Conservation (phyloP, 2,329 filamentous ascomycete species). For the Penicillium sumatraense region DNA sequence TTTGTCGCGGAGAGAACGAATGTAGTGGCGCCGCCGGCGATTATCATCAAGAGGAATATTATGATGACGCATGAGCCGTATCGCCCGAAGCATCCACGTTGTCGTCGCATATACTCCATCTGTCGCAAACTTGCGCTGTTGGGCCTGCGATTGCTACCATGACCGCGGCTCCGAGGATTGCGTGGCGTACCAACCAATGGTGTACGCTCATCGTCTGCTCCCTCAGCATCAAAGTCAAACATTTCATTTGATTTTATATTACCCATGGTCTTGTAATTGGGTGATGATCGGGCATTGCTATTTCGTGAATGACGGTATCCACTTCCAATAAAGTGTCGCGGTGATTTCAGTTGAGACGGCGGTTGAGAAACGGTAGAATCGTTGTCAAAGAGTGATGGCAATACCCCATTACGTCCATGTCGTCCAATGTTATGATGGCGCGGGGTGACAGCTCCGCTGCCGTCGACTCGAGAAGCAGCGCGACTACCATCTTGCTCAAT, state of each 20-base stretch:
- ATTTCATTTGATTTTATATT: constrained; percentile 65
- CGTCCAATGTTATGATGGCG: constrained; percentile 82
- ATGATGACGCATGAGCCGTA: constrained; percentile 87
- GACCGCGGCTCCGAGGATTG: constrained; percentile 61
- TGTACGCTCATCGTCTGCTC: constrained; percentile 84
- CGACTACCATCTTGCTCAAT: constrained; percentile 67
- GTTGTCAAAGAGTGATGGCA: constrained; percentile 74
- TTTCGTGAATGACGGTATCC: constrained; percentile 70
- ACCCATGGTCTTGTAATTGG: constrained; percentile 51
- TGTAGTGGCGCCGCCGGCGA: constrained; percentile 82
- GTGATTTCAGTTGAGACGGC: constrained; percentile 67
- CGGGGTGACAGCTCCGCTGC: constrained; percentile 59
- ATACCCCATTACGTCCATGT: constrained; percentile 71
- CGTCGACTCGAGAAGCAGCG: constrained; percentile 64
- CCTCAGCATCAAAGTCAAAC: constrained; percentile 79
- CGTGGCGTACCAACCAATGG: constrained; percentile 72
- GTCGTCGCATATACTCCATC: constrained; percentile 72
- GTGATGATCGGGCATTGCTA: constrained; percentile 67
- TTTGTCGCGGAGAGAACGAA: constrained; percentile 93
- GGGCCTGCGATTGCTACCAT: constrained; percentile 52
- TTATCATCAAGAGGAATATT: constrained; percentile 77
- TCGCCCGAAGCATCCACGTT: constrained; percentile 68
- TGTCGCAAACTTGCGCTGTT: constrained; percentile 65
- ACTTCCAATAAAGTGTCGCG: constrained; percentile 54
- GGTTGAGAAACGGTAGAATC: constrained; percentile 72